phyloP scores from a whole-genome alignment of 331 rosid species.

The Rhamnella rubrinervis region DNA sequence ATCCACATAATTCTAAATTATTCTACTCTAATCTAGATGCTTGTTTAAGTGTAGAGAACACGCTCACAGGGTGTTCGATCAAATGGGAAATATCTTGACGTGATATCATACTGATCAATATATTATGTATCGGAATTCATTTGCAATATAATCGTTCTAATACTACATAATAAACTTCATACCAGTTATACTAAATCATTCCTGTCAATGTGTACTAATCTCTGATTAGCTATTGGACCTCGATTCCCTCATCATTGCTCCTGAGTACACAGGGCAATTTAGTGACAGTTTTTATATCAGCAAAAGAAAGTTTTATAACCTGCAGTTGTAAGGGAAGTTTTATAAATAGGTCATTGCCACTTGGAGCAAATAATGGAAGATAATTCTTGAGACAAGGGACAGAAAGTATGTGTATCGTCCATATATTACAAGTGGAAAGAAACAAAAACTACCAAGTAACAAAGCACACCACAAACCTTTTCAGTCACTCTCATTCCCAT shows the following conservation, averaged over 20 bases:
- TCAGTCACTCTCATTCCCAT: constrained; percentile 22
- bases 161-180: not conserved
- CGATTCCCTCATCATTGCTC: not conserved
- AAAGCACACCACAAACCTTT: constrained; percentile 6
- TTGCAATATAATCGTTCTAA: not conserved
- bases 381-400: constrained; percentile 25
- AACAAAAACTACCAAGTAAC: constrained; percentile 18
- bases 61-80: not conserved
- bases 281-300: not conserved
- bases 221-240: constrained; percentile 1
- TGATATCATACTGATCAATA: not conserved
- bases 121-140: not conserved
- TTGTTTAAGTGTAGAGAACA: too few relatives aligned
- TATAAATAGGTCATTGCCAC: constrained; percentile 26
- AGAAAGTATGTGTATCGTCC: constrained; percentile 24
- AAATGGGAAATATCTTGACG: not conserved
- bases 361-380: constrained; percentile 35
- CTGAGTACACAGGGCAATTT: not conserved
- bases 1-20: too few relatives aligned
- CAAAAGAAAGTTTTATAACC: not conserved
- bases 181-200: not conserved
- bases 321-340: not conserved
- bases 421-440: not conserved
- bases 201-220: not conserved
- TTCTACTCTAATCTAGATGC: too few relatives aligned